Percentiles rank a stretch among this genome's conserved stretches.
These are phyloP conservation scores for Gypsophila paniculata DNA, from an alignment of 179 eudicot genomes.

Conservation along the genomic window DNA sequence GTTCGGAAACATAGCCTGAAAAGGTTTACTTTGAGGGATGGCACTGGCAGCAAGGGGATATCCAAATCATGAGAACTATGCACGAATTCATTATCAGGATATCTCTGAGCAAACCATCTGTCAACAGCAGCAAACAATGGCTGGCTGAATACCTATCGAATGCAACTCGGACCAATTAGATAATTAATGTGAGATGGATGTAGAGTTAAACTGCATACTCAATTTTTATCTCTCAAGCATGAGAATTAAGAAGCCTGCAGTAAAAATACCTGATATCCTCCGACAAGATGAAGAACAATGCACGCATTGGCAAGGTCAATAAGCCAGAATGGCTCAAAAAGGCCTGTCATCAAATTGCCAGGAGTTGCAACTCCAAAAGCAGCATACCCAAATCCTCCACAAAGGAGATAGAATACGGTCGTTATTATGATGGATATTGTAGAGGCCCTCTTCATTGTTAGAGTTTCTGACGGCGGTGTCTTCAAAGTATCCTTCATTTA, in stretches of 20 bases:
- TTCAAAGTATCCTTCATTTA: constrained; percentile 58
- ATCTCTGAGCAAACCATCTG: constrained; percentile 42
- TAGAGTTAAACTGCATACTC: neutral
- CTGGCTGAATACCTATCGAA: constrained; percentile 63
- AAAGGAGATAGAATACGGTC: constrained; percentile 66
- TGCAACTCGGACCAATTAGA: neutral
- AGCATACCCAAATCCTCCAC: constrained; percentile 89
- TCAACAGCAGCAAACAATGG: constrained; percentile 59
- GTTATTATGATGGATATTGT: constrained; percentile 41
- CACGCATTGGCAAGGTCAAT: constrained; percentile 72
- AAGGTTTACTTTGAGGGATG: constrained; percentile 44
- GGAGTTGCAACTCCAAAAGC: constrained; percentile 75
- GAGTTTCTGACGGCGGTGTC: constrained; percentile 53
- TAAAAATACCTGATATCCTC: constrained; percentile 61
- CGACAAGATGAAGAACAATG: constrained; percentile 62
- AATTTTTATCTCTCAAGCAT: neutral
- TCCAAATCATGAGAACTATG: constrained; percentile 32
- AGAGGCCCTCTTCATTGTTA: constrained; percentile 68
- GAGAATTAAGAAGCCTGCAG: neutral
- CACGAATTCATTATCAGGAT: constrained; percentile 48
- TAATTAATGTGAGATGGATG: neutral
- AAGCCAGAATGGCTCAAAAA: constrained; percentile 82
- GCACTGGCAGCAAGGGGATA: constrained; percentile 41
- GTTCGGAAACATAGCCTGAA: constrained; percentile 66
- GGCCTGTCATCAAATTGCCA: constrained; percentile 75